phyloP scores from a whole-genome alignment of 805 yeast genomes.

The Ogataea paradorogensis region DNA sequence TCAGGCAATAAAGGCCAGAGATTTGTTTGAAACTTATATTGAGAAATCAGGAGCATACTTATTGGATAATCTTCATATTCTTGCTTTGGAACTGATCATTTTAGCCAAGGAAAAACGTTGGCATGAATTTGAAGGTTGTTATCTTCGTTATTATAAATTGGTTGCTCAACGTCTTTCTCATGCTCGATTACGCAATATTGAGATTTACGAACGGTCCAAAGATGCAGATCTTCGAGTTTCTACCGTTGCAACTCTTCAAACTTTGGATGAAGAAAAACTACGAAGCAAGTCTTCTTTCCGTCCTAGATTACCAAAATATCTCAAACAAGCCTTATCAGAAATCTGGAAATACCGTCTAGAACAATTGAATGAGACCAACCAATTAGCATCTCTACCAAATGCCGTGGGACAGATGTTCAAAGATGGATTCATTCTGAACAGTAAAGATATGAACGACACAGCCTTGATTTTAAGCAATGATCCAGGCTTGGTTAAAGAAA shows the following conservation, averaged over 20 bases:
- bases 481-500: slow-evolving; percentile 18
- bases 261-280: slow-evolving; percentile 17
- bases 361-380: slow-evolving; percentile 28
- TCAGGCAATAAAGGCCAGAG: slow-evolving; percentile 25
- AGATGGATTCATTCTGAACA: slow-evolving; percentile 29
- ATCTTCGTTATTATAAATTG: slow-evolving; percentile 23
- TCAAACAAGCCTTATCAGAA: slow-evolving; percentile 25
- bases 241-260: slow-evolving; percentile 7
- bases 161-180: slow-evolving; percentile 16
- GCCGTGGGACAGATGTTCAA: slow-evolving; percentile 18
- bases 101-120: slow-evolving; percentile 33
- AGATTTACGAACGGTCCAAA: slow-evolving; percentile 5
- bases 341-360: slow-evolving; percentile 32
- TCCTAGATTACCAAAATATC: slow-evolving; percentile 23
- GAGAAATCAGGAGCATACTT: slow-evolving; percentile 24
- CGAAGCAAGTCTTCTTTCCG: slow-evolving; percentile 2
- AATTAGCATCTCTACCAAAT: slow-evolving; percentile 16
- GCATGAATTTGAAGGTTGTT: slow-evolving; percentile 32
- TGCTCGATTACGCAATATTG: slow-evolving; percentile 12
- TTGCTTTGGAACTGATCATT: slow-evolving; percentile 27
- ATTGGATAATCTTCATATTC: slow-evolving; percentile 28
- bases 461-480: slow-evolving; percentile 25
- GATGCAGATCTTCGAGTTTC: slow-evolving; percentile 1
- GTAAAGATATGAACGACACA: slow-evolving; percentile 27
- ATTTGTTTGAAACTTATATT: slow-evolving; percentile 28